phyloP scores from a whole-genome alignment of 495 filamentous ascomycete species.

The Xylaria flabelliformis region DNA sequence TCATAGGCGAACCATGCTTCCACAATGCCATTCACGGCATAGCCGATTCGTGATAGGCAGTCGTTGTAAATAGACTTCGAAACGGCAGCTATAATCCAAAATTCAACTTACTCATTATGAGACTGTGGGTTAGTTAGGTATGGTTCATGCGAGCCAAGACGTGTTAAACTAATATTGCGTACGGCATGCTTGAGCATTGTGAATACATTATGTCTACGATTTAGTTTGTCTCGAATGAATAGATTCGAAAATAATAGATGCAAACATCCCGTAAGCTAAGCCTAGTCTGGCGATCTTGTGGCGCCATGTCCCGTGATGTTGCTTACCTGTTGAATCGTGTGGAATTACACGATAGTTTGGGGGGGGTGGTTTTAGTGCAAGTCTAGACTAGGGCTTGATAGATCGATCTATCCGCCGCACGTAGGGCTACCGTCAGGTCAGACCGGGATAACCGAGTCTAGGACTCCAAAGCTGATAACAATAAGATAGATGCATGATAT shows the following conservation, averaged over 20 bases:
- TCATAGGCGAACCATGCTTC: neutral
- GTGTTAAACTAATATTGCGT: neutral
- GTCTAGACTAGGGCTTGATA: no score
- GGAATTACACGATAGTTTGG: neutral
- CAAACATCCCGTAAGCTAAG: neutral
- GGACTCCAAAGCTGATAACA: neutral
- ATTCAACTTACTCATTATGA: neutral
- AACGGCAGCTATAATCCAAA: neutral
- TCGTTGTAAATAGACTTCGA: neutral
- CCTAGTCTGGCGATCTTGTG: neutral
- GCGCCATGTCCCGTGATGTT: neutral
- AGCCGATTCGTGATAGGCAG: neutral
- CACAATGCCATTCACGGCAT: neutral
- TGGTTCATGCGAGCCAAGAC: neutral
- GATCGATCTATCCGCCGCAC: conserved; percentile 9
- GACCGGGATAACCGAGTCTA: conserved; percentile 12
- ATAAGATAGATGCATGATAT: neutral
- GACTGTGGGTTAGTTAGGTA: neutral
- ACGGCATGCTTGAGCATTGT: neutral
- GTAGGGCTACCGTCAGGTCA: neutral
- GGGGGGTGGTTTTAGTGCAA: neutral
- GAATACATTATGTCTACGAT: neutral
- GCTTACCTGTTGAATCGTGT: neutral
- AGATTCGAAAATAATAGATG: neutral
- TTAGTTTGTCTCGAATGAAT: neutral